Conservation (phyloP, 2,329 filamentous ascomycete species). For the Penicillium sp. region DNA sequence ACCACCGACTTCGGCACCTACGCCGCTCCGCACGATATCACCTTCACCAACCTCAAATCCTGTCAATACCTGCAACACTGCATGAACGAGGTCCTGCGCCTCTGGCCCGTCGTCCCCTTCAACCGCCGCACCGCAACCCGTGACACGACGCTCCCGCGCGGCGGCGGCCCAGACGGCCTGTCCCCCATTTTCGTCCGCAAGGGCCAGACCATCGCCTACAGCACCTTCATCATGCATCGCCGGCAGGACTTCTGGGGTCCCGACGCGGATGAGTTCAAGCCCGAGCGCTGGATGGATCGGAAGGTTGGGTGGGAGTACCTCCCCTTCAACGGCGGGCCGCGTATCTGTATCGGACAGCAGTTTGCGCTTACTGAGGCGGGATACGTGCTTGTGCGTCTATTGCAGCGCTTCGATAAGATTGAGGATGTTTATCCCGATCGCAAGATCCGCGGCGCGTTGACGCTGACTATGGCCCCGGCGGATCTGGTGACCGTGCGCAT, state of each 20-base stretch:
- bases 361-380: conserved; percentile 70
- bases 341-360: conserved; percentile 76
- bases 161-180: conserved; percentile 65
- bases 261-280: conserved; percentile 57
- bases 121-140: conserved; percentile 43
- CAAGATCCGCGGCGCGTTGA: too few relatives aligned
- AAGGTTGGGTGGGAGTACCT: conserved; percentile 66
- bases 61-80: conserved; percentile 23
- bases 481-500: too few relatives aligned
- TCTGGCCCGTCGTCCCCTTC: conserved; percentile 48
- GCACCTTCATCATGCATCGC: conserved; percentile 70
- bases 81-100: conserved; percentile 31
- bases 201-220: conserved; percentile 66
- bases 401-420: conserved; percentile 64
- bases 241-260: conserved; percentile 52
- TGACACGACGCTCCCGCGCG: conserved; percentile 47
- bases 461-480: too few relatives aligned
- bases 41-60: conserved; percentile 36
- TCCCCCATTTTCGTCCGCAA: conserved; percentile 68
- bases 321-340: conserved; percentile 72
- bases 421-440: too few relatives aligned
- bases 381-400: conserved; percentile 69
- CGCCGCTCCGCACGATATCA: too few relatives aligned
- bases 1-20: not conserved
- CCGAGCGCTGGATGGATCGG: conserved; percentile 69